Conservation (phyloP, 371 early-diverging fungal genomes). For the Phascolomyces articulosus region DNA sequence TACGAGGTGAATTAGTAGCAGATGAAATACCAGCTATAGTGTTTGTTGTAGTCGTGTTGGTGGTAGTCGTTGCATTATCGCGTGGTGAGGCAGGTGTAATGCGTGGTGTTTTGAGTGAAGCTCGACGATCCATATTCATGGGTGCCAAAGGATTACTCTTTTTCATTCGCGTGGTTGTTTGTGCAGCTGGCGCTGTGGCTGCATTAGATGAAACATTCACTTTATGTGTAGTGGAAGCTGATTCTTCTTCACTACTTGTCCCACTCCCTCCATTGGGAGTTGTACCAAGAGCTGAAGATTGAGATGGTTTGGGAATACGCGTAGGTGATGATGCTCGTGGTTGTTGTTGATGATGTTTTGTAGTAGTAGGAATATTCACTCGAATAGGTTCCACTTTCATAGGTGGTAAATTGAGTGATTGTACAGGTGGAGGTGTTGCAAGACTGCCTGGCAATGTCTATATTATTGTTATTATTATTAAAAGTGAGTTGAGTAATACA, state of each 20-base stretch:
- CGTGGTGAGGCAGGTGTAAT: slow-evolving; percentile 21
- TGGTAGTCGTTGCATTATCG: slow-evolving; percentile 2
- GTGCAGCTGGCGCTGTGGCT: slow-evolving; percentile 1
- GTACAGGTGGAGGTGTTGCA: slow-evolving; percentile 48
- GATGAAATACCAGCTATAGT: slow-evolving; percentile 10
- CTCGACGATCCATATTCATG: slow-evolving; percentile 13
- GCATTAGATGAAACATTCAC: neutral
- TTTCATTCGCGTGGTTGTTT: slow-evolving; percentile 6
- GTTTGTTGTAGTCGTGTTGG: too few relatives aligned
- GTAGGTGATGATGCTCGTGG: slow-evolving; percentile 21
- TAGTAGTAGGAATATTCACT: slow-evolving; percentile 27
- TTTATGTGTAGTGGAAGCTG: neutral
- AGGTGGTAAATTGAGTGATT: slow-evolving; percentile 44
- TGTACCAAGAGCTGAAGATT: slow-evolving; percentile 5
- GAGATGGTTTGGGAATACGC: slow-evolving; percentile 27
- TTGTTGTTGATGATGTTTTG: slow-evolving; percentile 10
- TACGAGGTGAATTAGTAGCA: slow-evolving; percentile 8
- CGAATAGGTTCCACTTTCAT: slow-evolving; percentile 54
- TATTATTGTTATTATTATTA: too few relatives aligned
- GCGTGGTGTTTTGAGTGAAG: slow-evolving; percentile 23
- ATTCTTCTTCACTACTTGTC: slow-evolving; percentile 28
- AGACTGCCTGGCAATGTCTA: slow-evolving; percentile 55
- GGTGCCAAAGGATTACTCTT: neutral
- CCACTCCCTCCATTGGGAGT: slow-evolving; percentile 5
- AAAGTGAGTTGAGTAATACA: too few relatives aligned